These are phyloP conservation scores for Yarrowia yakushimensis DNA, from an alignment of 805 yeast genomes.

Conservation along the genomic window DNA sequence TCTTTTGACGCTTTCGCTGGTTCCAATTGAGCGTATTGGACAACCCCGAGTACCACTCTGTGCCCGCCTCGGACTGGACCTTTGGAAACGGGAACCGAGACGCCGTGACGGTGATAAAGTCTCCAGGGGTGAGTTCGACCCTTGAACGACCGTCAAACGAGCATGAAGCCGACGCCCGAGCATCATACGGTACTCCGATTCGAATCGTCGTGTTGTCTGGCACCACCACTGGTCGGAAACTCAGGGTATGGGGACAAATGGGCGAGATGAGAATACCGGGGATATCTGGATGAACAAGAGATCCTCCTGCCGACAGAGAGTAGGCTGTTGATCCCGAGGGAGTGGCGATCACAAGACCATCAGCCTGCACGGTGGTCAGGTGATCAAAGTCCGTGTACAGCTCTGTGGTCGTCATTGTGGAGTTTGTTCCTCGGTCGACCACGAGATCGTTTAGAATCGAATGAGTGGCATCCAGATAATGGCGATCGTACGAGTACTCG, in stretches of 20 bases:
- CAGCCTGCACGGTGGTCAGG: constrained; percentile 62
- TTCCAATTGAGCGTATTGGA: constrained; percentile 93
- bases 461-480: constrained; percentile 36
- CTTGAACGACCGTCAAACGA: constrained; percentile 92
- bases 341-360: constrained; percentile 60
- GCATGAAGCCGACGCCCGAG: constrained; percentile 93
- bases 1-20: constrained; percentile 80
- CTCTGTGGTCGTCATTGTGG: constrained; percentile 51
- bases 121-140: constrained; percentile 76
- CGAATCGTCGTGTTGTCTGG: constrained; percentile 83
- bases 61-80: constrained; percentile 52
- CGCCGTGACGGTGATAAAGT: constrained; percentile 79
- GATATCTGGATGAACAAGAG: constrained; percentile 87
- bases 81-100: constrained; percentile 94
- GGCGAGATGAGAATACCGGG: constrained; percentile 89
- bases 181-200: constrained; percentile 74
- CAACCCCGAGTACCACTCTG: constrained; percentile 74
- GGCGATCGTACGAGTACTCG: constrained; percentile 31
- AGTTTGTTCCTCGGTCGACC: constrained; percentile 51
- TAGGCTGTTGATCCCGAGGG: constrained; percentile 84
- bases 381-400: constrained; percentile 48
- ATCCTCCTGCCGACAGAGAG: constrained; percentile 90
- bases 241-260: constrained; percentile 83
- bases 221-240: constrained; percentile 82
- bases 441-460: constrained; percentile 52